Evolutionary conservation across 2,329 filamentous ascomycete species (phyloP), one percentile per base, ranked within the genome.

Genomic region (Cercospora zeina): DNA sequence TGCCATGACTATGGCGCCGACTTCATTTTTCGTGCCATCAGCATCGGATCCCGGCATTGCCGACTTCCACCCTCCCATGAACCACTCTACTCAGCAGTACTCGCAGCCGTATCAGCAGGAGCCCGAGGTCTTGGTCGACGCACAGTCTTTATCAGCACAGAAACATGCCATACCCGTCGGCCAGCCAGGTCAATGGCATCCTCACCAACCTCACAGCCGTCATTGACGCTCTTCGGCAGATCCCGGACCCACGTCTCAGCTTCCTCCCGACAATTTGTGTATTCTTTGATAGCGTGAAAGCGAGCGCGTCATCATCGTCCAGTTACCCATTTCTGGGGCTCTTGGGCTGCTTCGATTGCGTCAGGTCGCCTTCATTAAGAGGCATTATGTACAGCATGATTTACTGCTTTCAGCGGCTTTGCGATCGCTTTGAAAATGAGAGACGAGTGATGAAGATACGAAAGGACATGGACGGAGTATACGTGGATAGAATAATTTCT

Each of bases 391-490:
- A 62, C 57, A 61, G 60, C 62, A 62, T 62, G 19, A 34, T 54
- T 34, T 34, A 31, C 36, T 49, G 27, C 42, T 16, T 57, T 33
- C 4, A 31, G 4, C 13, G 21, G 21, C 14, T 9, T 33, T 45
- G 14, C 19, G 16, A 31, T 33, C 21, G 37, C 19, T 56, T 42
- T 56, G 27, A 36, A 63, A 53, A 66, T 59, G 64, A 62, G 62
- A 62, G 14, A 66, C 36, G 62, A 66, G 59, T 54, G 47, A 66
- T 54, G 64, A 66, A 63, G 59, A 62, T 33, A 66, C 34, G 61
- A 66, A 49, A 56, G 59, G 49, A 21, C n/a, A 19, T 34, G 49
- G n/a, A 9, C 3, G 16, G 49, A 10, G 13, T 16, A 53, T 53
- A 53, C 6, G 49, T 49, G 30, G 31, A 19, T 21, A 33, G 49